Base-by-base conservation (phyloP, 2,329 filamentous ascomycete genomes). In the Gremmenia infestans region DNA sequence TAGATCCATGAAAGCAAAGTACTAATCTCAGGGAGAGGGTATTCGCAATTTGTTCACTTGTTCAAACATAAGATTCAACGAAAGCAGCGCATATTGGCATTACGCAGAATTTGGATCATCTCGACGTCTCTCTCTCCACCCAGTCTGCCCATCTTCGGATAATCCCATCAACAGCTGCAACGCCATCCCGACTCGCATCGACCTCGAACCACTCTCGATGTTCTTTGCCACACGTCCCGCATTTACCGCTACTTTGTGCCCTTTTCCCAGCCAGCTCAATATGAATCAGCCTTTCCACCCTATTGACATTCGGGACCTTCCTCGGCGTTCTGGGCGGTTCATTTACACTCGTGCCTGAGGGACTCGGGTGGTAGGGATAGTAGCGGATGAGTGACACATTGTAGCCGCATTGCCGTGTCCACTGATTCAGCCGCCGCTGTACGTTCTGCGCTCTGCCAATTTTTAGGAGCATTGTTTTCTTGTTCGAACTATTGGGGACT, bases 131-230 rank as follows among this genome's bases (percentile, higher is more conserved):
- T 47, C 47, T 61, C 54, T 67, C 65, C 5, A 56, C 64, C 91
- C 92, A 97, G 11, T 82, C 81, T 8, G 92, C 85, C 94, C 94
- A 99, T 62, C 91, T 76, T 67, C 86, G 82, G 42, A 96, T 85
- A 57, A 91, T 83, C 62, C 88, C 84, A 72, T 89, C 86, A 9
- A 89, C 81, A 25, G 68, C 78, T 58, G 79, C 82, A 3, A 97
- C 79, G 0, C 86, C 89, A 28, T 86, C 79, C 61, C 85, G 81
- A 22, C 77, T 86, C 0, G 89, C 89, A 59, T 89, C 84, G 1
- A 97, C 85, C 73, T 95, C 89, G 70, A 99, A 99, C 93, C 93
- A 99, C 74, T 99, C 94, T 52, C 87, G 78, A 72, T 99, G 94
- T 65, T 91, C 86, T 67, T 85, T 86, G 2, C 91, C 91, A 68